A percentile compares a stretch with the other conserved stretches of the same genome.
Evolutionary conservation across 2,329 filamentous ascomycete genomes (phyloP).

Genomic region (Phyllosticta citribraziliensis): DNA sequence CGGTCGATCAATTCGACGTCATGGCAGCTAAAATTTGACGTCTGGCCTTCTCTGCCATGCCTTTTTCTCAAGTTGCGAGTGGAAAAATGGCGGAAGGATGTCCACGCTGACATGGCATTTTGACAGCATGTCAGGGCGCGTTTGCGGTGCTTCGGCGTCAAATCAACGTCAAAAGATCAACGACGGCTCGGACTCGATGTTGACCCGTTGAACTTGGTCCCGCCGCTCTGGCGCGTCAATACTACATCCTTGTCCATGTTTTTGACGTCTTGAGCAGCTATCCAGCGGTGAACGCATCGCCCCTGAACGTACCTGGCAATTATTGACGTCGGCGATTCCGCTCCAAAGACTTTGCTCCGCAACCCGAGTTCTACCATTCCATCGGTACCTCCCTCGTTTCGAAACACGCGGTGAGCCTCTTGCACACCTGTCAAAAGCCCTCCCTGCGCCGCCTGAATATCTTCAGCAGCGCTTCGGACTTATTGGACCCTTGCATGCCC

Average conservation of each 20-base stretch:
- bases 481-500: not conserved
- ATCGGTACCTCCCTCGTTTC: not conserved
- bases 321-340: not conserved
- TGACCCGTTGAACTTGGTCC: not conserved
- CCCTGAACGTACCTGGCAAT: not conserved
- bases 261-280: not conserved
- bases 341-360: not conserved
- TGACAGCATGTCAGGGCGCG: too few relatives aligned
- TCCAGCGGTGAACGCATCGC: not conserved
- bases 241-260: not conserved
- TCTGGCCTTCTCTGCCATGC: not conserved
- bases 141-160: not conserved
- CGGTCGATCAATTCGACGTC: not conserved
- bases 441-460: conserved; percentile 9
- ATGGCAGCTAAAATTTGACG: not conserved
- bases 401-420: conserved; percentile 1
- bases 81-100: not conserved
- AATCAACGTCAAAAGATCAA: not conserved
- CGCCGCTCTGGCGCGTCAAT: not conserved
- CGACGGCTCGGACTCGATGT: not conserved
- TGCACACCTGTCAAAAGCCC: not conserved
- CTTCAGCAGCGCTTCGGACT: not conserved
- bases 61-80: not conserved
- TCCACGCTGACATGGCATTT: too few relatives aligned
- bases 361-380: not conserved